Conservation (phyloP, 2,329 filamentous ascomycete genomes). For the Emericellopsis atlantica region DNA sequence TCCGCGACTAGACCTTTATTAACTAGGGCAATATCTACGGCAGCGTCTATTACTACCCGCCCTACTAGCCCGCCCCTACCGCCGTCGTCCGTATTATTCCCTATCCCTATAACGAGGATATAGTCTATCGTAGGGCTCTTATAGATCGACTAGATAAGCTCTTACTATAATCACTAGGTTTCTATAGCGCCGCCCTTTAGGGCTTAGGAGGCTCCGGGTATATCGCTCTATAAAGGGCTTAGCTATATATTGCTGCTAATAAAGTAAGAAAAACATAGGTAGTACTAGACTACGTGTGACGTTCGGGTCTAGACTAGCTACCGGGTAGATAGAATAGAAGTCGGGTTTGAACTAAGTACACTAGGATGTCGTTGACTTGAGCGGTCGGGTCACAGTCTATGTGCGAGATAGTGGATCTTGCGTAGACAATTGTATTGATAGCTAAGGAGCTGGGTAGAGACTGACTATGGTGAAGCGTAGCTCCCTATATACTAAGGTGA, state of each 20-base stretch:
- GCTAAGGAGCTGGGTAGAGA: too few species aligned
- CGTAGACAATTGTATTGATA: too few species aligned
- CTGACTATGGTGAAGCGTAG: too few species aligned
- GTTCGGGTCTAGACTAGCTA: too few species aligned
- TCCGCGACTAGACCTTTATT: neutral
- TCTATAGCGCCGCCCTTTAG: conserved; percentile 10
- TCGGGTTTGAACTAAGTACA: too few species aligned
- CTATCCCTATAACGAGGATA: conserved; percentile 11
- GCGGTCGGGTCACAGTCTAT: too few species aligned
- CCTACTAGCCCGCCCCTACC: conserved; percentile 1
- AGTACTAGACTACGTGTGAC: conserved; percentile 18
- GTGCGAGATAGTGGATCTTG: too few species aligned
- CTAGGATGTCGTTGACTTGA: too few species aligned
- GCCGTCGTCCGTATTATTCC: conserved; percentile 6
- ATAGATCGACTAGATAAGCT: conserved; percentile 8
- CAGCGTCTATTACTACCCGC: neutral
- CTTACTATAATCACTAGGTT: conserved; percentile 5
- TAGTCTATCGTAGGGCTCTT: conserved; percentile 9
- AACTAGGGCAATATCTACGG: conserved; percentile 2
- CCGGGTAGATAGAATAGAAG: too few species aligned
- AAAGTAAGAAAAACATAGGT: conserved; percentile 19
- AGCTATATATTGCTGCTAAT: conserved; percentile 1
- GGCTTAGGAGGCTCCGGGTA: conserved; percentile 15
- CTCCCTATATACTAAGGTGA: too few species aligned
- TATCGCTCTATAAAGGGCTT: neutral